Conservation (phyloP, 2,329 filamentous ascomycete genomes). For the Neonectria sp. region DNA sequence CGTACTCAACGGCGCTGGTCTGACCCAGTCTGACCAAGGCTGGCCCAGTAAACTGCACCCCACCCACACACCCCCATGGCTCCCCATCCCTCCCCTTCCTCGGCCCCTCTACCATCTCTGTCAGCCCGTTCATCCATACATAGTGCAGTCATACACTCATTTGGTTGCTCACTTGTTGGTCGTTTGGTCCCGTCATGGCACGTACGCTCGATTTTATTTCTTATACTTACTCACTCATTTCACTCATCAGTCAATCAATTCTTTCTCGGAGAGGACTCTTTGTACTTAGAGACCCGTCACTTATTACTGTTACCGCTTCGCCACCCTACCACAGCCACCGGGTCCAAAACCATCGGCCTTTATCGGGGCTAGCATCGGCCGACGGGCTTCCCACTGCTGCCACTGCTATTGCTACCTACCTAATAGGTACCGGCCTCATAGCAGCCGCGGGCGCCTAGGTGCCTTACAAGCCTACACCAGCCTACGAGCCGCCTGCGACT, state of each 20-base stretch:
- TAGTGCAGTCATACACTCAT: neutral
- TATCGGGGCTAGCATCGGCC: constrained; percentile 1
- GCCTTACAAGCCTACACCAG: neutral
- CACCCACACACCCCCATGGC: neutral
- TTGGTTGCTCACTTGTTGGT: neutral
- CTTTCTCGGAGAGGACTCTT: neutral
- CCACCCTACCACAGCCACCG: neutral
- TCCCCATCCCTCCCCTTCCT: constrained; percentile 3
- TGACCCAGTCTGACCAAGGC: neutral
- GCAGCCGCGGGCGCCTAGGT: neutral
- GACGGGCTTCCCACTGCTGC: neutral
- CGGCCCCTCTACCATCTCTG: neutral
- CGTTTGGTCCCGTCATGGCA: neutral
- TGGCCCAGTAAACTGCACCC: neutral
- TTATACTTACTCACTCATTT: neutral
- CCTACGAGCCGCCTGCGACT: neutral
- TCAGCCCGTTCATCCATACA: neutral
- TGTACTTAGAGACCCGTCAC: neutral
- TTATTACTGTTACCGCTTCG: neutral
- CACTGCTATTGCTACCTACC: neutral
- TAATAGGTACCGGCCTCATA: constrained; percentile 1
- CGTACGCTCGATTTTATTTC: neutral
- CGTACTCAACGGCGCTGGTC: constrained; percentile 6
- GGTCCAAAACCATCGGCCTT: neutral
- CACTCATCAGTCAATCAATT: neutral